Conservation (phyloP, 2,329 filamentous ascomycete genomes). For the Orbilia javanica region DNA sequence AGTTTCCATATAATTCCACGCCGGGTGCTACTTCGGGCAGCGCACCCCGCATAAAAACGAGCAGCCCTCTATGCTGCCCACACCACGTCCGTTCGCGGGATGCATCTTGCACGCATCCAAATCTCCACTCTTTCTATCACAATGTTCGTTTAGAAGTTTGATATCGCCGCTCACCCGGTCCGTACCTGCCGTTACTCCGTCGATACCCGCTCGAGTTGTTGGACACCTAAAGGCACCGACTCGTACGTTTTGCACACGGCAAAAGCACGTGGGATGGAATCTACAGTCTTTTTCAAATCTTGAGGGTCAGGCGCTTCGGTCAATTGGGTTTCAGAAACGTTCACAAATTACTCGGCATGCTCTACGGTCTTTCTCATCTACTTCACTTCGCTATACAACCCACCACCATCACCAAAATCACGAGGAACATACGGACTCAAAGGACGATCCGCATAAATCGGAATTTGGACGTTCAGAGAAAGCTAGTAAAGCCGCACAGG, state of each 20-base stretch:
- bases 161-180: slow-evolving; percentile 39
- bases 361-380: slow-evolving; percentile 31
- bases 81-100: slow-evolving; percentile 54
- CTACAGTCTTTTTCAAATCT: not conserved
- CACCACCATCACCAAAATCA: slow-evolving; percentile 6
- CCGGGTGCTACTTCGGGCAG: slow-evolving; percentile 1
- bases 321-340: slow-evolving; percentile 21
- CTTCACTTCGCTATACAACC: slow-evolving; percentile 12
- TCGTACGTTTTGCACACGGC: slow-evolving; percentile 22
- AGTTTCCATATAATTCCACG: slow-evolving; percentile 3
- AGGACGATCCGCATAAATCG: slow-evolving; percentile 41
- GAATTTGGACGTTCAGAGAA: slow-evolving; percentile 82
- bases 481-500: slow-evolving; percentile 84
- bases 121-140: slow-evolving; percentile 58
- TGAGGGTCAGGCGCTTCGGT: slow-evolving; percentile 29
- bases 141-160: slow-evolving; percentile 50
- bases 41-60: slow-evolving; percentile 9
- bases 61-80: slow-evolving; percentile 44
- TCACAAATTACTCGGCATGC: slow-evolving; percentile 11
- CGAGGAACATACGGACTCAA: slow-evolving; percentile 6
- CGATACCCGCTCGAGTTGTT: slow-evolving; percentile 26
- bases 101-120: slow-evolving; percentile 58
- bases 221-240: not conserved
- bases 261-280: not conserved
- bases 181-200: slow-evolving; percentile 24